Conservation (phyloP, 192 early-diverging fungal species). For the Phlyctochytrium planicorne region DNA sequence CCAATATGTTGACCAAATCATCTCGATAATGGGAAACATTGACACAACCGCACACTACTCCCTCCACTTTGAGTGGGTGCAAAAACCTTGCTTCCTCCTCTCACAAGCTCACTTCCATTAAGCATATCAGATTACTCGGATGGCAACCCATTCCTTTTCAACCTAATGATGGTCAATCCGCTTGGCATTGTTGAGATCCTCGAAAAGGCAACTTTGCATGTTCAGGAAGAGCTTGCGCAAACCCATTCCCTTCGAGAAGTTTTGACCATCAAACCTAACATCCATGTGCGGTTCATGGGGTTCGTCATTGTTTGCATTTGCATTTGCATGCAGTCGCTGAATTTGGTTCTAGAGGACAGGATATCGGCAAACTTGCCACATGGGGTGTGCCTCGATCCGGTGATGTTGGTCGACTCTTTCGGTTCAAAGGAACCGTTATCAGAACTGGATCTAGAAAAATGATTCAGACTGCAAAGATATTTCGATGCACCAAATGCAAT, state of each 20-base stretch:
- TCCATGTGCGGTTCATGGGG: conserved; percentile 34
- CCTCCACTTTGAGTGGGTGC: conserved; percentile 27
- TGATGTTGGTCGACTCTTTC: conserved; percentile 59
- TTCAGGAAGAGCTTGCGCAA: conserved; percentile 1
- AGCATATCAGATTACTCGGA: conserved; percentile 32
- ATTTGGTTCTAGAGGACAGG: conserved; percentile 29
- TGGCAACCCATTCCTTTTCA: conserved; percentile 11
- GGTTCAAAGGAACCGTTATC: conserved; percentile 65
- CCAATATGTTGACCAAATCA: conserved; percentile 4
- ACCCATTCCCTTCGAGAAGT: not conserved
- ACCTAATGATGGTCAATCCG: conserved; percentile 12
- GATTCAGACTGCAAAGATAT: conserved; percentile 60
- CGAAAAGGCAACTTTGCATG: not conserved
- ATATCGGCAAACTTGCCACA: conserved; percentile 34
- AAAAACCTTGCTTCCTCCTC: conserved; percentile 7
- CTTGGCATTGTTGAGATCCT: conserved; percentile 4
- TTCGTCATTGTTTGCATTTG: conserved; percentile 4
- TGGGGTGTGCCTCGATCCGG: conserved; percentile 55
- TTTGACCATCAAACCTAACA: conserved; percentile 24
- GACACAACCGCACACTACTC: conserved; percentile 31
- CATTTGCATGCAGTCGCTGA: not conserved
- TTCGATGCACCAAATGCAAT: conserved; percentile 57
- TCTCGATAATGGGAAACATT: conserved; percentile 14
- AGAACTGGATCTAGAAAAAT: conserved; percentile 64
- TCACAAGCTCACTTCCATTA: not conserved